Conservation (phyloP, 106 monocot species). For the Dendrobium nobile region DNA sequence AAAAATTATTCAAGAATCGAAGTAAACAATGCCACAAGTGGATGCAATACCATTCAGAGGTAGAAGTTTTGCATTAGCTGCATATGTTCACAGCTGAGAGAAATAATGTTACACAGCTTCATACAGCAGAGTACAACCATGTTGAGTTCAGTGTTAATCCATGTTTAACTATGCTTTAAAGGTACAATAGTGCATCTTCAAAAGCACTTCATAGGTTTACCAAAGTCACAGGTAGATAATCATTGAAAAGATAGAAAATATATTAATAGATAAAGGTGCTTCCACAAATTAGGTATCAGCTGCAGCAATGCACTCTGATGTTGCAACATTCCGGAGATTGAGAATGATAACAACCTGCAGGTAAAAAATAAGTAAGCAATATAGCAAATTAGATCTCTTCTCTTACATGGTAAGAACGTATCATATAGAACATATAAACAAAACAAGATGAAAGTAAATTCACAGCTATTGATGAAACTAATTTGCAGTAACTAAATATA, state of each 20-base stretch:
- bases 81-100: neutral
- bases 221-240: neutral
- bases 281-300: neutral
- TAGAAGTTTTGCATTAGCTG: neutral
- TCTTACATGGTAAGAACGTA: no score
- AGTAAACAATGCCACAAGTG: no score
- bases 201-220: neutral
- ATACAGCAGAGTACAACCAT: neutral
- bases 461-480: neutral
- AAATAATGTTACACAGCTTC: neutral
- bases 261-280: neutral
- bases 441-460: neutral
- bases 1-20: no score
- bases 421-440: no score
- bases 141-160: neutral
- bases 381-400: no score
- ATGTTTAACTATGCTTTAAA: neutral
- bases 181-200: neutral
- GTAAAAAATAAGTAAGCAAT: neutral
- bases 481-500: neutral
- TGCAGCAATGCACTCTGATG: neutral
- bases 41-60: neutral
- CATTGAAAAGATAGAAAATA: neutral
- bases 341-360: neutral
- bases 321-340: neutral